Evolutionary conservation across 108 stramenopile species (phyloP), one percentile per base, ranked within the genome.

Genomic region (Pseudonitzschia multiseries): DNA sequence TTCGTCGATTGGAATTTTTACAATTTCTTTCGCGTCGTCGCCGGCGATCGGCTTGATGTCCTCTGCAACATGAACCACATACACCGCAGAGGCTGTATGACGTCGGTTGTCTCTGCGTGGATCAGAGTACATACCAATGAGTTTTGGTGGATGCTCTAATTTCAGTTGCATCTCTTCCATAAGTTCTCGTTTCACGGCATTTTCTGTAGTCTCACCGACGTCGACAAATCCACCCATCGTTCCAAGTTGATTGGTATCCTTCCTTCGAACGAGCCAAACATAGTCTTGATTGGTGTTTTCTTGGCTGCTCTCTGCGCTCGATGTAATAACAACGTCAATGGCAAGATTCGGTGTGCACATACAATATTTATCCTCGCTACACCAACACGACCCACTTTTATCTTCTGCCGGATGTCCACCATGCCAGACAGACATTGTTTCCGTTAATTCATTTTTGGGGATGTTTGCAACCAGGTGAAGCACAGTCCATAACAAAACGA

Each of bases 141-240:
- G 68, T 62, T 61, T 73, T 60, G 86, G 79, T 71, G 73, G 57
- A 56, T 50, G 31, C 8, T 59, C 5, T 40, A 80, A 61, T 66
- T 63, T 60, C 33, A 93, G 75, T 43, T 81, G 86, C 71, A 90
- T 93, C 78, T 95, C 94, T 75, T 95, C 94, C 60, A 80, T 48
- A 13, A 89, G 74, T 80, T 95, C 95, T 43, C 95, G 86, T 51
- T 69, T 48, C 0, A 87, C 86, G 26, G 95, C 87, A 29, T 81
- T 36, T 71, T 86, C 87, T 13, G 81, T 84, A 13, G 87, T 82
- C 75, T 96, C 95, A 32, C 83, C 84, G 31, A 90, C 79, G 32
- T 89, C 84, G 1, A 93, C 92, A 72, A 96, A 93, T 68, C 91
- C 95, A 60, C 92, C 94, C 82, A 93, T 91, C 2, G 85, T 85